Base-by-base conservation (phyloP, 371 early-diverging fungal species). In the Zopfochytrium polystomum region DNA sequence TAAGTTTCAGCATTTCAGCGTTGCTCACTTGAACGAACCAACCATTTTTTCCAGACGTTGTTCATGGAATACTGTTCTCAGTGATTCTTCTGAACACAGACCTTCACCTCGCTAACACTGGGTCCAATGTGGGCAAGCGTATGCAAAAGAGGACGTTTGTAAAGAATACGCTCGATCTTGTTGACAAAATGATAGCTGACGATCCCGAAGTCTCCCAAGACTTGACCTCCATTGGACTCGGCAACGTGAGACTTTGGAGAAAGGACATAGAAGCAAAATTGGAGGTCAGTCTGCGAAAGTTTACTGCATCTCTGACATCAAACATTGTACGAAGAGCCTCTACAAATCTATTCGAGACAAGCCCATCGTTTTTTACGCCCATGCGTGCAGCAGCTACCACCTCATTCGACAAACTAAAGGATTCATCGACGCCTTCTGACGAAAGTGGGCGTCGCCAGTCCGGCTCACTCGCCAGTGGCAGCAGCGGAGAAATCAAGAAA, bases 61-160 rank as follows among this genome's bases (percentile, higher is more conserved):
- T 92, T 0, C 89, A 96, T 67, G 89, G 89, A 20, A 83, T 93
- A 29, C 80, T 88, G 0, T 94, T 90, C 63, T 93, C 93, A 4
- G 51, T 93, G 3, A 71, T 96, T 43, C 67, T 96, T 35, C 80
- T 96, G 2, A 95, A 95, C 72, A 96, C 96, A 0, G 96, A 96
- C 71, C 77, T 95, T 31, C 90, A 93, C 66, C 83, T 90, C 31
- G 91, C 91, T 15, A 76, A 67, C 51, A 58, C 68, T 11, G 67
- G 60, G 11, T 45, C 56, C 15, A 85, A 87, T 63, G 84, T 77
- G 44, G 76, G 64, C 29, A 65, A 68, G 33, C 66, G 77, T 11
- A 86, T 86, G 83, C 62, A 72, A 7, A 67, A 70, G 63, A 74
- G 71, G 43, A 60, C 65, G 25, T 86, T 80, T 60, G 71, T 87